phyloP scores from a whole-genome alignment of 352 stramenopile genomes.

The Phytopythium delawarense region DNA sequence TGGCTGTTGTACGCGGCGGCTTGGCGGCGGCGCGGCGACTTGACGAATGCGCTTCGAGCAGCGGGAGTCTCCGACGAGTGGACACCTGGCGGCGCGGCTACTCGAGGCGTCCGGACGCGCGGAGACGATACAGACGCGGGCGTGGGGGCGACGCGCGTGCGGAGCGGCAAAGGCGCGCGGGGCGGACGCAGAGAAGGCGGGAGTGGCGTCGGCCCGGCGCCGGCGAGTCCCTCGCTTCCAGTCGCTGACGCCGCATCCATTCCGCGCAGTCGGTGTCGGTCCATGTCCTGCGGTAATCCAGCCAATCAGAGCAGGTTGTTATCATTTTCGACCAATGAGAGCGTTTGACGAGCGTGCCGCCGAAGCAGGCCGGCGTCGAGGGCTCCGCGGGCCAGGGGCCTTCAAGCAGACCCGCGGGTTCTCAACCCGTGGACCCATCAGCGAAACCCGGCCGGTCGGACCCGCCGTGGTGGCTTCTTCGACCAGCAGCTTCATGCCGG shows the following conservation, averaged over 20 bases:
- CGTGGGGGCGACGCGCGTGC: not conserved
- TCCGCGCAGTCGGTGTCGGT: not conserved
- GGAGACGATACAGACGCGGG: not conserved
- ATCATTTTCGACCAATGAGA: not conserved
- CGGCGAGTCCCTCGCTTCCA: conserved; percentile 1
- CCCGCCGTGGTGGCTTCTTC: too few relatives aligned
- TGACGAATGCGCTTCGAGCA: not conserved
- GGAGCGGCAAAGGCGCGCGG: not conserved
- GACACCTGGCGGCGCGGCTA: not conserved
- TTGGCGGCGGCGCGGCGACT: not conserved
- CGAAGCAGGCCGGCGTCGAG: not conserved
- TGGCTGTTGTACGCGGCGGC: not conserved
- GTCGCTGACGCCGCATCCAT: not conserved
- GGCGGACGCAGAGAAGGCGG: conserved; percentile 2
- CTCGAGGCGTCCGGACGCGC: not conserved
- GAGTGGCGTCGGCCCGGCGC: not conserved
- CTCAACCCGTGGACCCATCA: not conserved
- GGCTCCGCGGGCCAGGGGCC: not conserved
- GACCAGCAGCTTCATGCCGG: too few relatives aligned
- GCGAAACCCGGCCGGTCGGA: too few relatives aligned
- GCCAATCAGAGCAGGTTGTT: not conserved
- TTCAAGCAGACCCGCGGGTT: not conserved
- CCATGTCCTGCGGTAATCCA: not conserved
- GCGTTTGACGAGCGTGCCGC: not conserved
- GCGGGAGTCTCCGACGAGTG: not conserved